phyloP scores from a whole-genome alignment of 2,329 filamentous ascomycete genomes.

The Nannizzia gypsea region DNA sequence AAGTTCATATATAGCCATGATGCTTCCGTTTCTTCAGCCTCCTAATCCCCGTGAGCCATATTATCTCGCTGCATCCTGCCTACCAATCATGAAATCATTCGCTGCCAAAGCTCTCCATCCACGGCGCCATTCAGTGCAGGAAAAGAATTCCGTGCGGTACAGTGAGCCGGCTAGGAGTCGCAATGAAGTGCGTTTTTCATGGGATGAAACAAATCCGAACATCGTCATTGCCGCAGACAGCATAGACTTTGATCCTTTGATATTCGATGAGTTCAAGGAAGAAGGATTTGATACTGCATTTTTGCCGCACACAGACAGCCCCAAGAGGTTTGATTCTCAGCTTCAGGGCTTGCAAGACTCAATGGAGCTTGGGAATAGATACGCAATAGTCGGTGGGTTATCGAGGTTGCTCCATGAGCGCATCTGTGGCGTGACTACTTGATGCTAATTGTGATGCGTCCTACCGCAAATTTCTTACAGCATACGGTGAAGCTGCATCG shows the following conservation, averaged over 20 bases:
- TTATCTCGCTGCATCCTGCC: neutral
- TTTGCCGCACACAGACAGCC: conserved; percentile 41
- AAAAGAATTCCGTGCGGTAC: neutral
- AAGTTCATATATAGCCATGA: neutral
- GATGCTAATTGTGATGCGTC: neutral
- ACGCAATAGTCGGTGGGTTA: conserved; percentile 48
- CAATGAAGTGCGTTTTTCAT: conserved; percentile 41
- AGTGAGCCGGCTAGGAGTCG: neutral
- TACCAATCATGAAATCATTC: neutral
- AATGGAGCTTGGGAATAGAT: conserved; percentile 47
- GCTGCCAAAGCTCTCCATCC: neutral
- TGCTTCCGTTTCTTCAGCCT: neutral
- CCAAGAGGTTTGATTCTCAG: conserved; percentile 41
- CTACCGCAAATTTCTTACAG: conserved; percentile 26
- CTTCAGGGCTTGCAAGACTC: conserved; percentile 43
- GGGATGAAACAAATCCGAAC: conserved; percentile 65
- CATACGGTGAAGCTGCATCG: conserved; percentile 51
- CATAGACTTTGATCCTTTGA: conserved; percentile 8
- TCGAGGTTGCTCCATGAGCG: neutral
- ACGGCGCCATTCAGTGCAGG: neutral
- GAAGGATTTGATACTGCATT: conserved; percentile 52
- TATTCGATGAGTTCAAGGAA: conserved; percentile 19
- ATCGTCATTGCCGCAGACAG: conserved; percentile 18
- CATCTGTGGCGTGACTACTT: too few relatives aligned
- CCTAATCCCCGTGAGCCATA: neutral